Evolutionary conservation across 441 rosid species (phyloP).

Genomic region (Mallotus repandus): DNA sequence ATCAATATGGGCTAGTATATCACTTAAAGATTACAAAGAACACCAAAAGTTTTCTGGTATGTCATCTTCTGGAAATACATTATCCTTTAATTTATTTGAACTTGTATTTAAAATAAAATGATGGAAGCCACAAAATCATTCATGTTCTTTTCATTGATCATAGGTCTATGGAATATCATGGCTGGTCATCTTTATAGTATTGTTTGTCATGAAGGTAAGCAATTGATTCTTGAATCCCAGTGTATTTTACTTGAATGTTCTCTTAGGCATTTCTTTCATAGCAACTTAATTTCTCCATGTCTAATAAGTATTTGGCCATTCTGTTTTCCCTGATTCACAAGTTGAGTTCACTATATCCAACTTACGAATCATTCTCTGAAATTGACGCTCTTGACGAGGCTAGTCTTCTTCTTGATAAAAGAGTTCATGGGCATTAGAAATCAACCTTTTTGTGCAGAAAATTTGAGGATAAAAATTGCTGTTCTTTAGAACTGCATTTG

Average conservation of each 20-base stretch:
- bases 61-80: constrained; percentile 17
- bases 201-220: constrained; percentile 97
- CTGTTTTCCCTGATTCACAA: not conserved
- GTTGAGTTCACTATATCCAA: not conserved
- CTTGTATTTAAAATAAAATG: not conserved
- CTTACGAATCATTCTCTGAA: not conserved
- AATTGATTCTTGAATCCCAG: not conserved
- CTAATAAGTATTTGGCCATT: not conserved
- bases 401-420: not conserved
- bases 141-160: constrained; percentile 17
- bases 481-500: not conserved
- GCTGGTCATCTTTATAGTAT: constrained; percentile 83
- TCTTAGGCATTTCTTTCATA: not conserved
- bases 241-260: not conserved
- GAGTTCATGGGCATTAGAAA: not conserved
- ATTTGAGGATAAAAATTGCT: not conserved
- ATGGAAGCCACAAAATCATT: not conserved
- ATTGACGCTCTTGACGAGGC: not conserved
- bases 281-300: not conserved
- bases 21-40: constrained; percentile 62
- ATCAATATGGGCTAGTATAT: constrained; percentile 96
- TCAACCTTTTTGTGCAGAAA: not conserved
- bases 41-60: constrained; percentile 68
- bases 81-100: constrained; percentile 4
- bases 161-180: constrained; percentile 96